Conservation (phyloP, 805 yeast genomes). For the Suhomyces sp. region DNA sequence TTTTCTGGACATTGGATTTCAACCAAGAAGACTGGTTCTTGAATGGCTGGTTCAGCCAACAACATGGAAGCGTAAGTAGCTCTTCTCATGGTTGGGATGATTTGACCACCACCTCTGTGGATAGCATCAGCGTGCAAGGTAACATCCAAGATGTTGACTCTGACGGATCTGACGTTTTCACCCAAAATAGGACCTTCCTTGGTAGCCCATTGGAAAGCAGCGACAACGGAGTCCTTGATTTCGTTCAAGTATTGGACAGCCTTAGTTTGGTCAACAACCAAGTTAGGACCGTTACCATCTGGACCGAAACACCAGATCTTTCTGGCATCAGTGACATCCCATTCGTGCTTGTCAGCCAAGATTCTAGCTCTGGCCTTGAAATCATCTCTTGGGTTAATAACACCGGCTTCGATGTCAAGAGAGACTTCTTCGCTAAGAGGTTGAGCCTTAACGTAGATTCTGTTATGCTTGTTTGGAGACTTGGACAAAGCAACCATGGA, state of each 20-base stretch:
- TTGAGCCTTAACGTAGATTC: conserved; percentile 96
- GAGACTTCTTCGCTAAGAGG: conserved; percentile 94
- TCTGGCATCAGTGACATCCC: conserved; percentile 99
- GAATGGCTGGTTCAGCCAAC: conserved; percentile 97
- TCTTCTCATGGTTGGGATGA: conserved; percentile 99
- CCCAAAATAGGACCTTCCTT: conserved; percentile 99
- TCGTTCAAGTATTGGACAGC: conserved; percentile 98
- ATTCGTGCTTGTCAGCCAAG: conserved; percentile 97
- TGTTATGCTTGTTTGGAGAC: conserved; percentile 99
- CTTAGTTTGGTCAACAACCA: conserved; percentile 99
- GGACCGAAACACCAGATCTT: conserved; percentile 99
- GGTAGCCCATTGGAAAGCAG: conserved; percentile 99
- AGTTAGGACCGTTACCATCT: conserved; percentile 97
- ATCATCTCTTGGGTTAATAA: conserved; percentile 92
- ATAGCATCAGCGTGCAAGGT: conserved; percentile 99
- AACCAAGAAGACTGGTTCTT: conserved; percentile 98
- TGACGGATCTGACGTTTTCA: conserved; percentile 93
- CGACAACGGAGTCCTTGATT: conserved; percentile 99
- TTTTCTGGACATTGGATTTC: conserved; percentile 99
- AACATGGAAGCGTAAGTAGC: conserved; percentile 97
- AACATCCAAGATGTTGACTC: conserved; percentile 98
- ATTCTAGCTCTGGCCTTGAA: conserved; percentile 98
- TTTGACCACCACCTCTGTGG: conserved; percentile 99
- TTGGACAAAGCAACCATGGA: conserved; percentile 95
- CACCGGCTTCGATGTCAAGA: conserved; percentile 89